Evolutionary conservation across 331 rosid species (phyloP).

Genomic region (Malus hybrid): DNA sequence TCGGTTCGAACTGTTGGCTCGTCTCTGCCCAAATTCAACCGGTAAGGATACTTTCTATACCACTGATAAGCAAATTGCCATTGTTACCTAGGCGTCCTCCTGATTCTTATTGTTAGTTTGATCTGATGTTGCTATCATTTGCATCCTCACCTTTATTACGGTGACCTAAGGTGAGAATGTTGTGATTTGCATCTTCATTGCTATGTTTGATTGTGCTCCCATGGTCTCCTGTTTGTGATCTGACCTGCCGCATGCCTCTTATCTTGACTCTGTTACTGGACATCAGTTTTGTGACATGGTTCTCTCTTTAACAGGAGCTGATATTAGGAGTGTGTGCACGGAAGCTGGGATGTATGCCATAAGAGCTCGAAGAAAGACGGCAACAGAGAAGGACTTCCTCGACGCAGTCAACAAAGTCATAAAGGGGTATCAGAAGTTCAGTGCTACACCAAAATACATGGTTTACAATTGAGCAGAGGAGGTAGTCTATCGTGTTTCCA

Average conservation of each 20-base stretch:
- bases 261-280: not conserved
- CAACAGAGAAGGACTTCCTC: conserved; percentile 91
- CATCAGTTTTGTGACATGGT: conserved; percentile 11
- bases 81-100: not conserved
- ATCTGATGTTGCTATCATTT: not conserved
- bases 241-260: not conserved
- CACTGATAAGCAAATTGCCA: not conserved
- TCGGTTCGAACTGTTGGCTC: conserved; percentile 85
- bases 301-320: conserved; percentile 61
- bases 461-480: conserved; percentile 69
- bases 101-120: not conserved
- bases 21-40: conserved; percentile 96
- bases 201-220: not conserved
- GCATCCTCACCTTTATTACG: not conserved
- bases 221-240: not conserved
- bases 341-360: conserved; percentile 99
- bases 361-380: conserved; percentile 95
- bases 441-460: conserved; percentile 98
- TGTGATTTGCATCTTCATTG: not conserved
- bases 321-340: conserved; percentile 96
- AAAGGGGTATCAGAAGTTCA: conserved; percentile 97
- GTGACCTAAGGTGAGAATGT: not conserved
- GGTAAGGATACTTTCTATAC: conserved; percentile 38
- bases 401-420: conserved; percentile 98
- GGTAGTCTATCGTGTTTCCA: not conserved